Evolutionary conservation across 805 yeast genomes (phyloP), one percentile per base, ranked within the genome.

Genomic region (Metschnikowia drakensbergensis): DNA sequence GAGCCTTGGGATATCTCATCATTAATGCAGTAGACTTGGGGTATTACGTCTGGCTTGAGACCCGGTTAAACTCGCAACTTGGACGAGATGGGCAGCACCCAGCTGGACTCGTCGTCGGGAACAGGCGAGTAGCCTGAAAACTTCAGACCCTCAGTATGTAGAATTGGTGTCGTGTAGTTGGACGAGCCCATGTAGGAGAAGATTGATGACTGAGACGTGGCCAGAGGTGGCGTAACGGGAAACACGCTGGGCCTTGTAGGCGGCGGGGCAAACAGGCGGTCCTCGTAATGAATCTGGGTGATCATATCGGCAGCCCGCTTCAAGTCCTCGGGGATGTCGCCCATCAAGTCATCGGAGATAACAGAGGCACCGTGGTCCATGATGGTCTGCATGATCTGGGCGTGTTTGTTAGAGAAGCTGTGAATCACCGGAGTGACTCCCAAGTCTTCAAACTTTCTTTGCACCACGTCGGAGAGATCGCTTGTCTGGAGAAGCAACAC

Each of bases 351-450:
- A 25, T 49, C 59, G 7, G 54, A 48, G 41, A 47, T 41, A 17
- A 49, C 44, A 11, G 46, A 29, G 22, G 52, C 37, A 23, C 55
- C 58, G 28, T 37, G 49, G 30, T 55, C 56, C 13, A 46, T 37
- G n/a, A 55, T 42, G 5, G 48, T 43, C 29, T 45, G 57, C 52
- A 51, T 44, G 23, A 46, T 40, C n/a, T 35, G 42, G 8, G 50
- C 47, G 40, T 55, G 53, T 31, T 54, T 47, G 41, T 53, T 60
- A 35, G 54, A 36, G 56, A 62, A 67, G 54, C 65, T 66, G 51
- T 63, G 63, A 23, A 71, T 58, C 17, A 77, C 81, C 13, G 74
- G 75, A n/a, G 77, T 69, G 9, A 80, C 84, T 1, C 84, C 84
- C 43, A 78, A 59, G 29, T 67, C 69, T 33, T 76, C 69, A 55